Percentiles rank a stretch among this genome's conserved stretches.
phyloP scores from a whole-genome alignment of 2,329 filamentous ascomycete genomes.

The Hirsutella rhossiliensis region DNA sequence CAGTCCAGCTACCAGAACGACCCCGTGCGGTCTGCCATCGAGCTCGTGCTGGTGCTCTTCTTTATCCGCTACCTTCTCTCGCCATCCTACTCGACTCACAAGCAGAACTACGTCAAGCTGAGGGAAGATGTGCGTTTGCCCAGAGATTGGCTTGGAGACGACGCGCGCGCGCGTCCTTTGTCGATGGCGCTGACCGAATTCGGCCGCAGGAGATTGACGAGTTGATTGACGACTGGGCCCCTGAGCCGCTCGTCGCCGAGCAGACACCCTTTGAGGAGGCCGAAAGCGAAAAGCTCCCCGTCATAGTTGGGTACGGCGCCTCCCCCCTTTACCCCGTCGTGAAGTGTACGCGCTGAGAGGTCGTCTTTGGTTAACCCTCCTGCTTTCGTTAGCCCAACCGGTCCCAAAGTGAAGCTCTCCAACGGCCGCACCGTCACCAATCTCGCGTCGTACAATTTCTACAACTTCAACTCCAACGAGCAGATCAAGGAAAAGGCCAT shows the following conservation, averaged over 20 bases:
- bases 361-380: background rate
- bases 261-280: conserved; percentile 64
- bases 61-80: conserved; percentile 87
- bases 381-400: conserved; percentile 59
- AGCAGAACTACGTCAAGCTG: conserved; percentile 79
- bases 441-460: conserved; percentile 92
- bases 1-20: conserved; percentile 97
- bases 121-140: conserved; percentile 52
- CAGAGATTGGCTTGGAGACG: no score
- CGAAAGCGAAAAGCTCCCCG: conserved; percentile 73
- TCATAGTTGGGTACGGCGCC: conserved; percentile 66
- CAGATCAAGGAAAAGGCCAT: conserved; percentile 91
- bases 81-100: conserved; percentile 84
- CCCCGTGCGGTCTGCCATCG: conserved; percentile 83
- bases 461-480: conserved; percentile 92
- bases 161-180: no score
- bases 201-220: conserved; percentile 72
- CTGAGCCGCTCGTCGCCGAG: conserved; percentile 74
- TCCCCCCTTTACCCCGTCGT: background rate
- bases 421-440: conserved; percentile 89
- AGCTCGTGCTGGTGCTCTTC: conserved; percentile 88
- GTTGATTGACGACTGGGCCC: conserved; percentile 89
- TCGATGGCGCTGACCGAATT: background rate
- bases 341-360: background rate
- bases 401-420: conserved; percentile 77